Percentiles rank a stretch among this genome's conserved stretches.
Conservation (phyloP, 768 basidiomycete genomes). For the Mycena haematopus region DNA sequence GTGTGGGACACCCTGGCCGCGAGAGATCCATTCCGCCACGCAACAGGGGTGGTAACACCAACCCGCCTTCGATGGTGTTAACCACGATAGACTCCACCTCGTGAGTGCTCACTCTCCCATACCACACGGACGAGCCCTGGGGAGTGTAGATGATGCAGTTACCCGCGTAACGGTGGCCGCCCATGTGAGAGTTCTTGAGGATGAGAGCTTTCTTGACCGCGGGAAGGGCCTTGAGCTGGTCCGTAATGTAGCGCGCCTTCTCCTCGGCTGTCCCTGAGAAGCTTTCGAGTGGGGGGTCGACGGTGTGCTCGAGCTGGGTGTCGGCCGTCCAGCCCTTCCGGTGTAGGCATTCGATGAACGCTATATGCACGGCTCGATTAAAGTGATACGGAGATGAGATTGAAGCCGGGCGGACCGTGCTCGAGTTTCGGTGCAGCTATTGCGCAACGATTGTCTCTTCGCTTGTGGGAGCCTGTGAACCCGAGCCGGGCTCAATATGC, state of each 20-base stretch:
- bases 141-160: slow-evolving; percentile 76
- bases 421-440: slow-evolving; percentile 87
- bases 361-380: slow-evolving; percentile 40
- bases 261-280: slow-evolving; percentile 57
- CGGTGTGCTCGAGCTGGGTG: slow-evolving; percentile 66
- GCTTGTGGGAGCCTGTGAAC: slow-evolving; percentile 85
- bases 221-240: slow-evolving; percentile 58
- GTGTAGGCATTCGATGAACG: slow-evolving; percentile 68
- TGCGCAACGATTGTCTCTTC: slow-evolving; percentile 89
- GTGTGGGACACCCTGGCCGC: slow-evolving; percentile 66
- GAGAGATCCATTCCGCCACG: slow-evolving; percentile 86
- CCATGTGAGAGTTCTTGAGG: slow-evolving; percentile 87
- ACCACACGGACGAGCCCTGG: slow-evolving; percentile 87
- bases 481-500: slow-evolving; percentile 26
- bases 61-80: slow-evolving; percentile 86
- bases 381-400: not conserved
- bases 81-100: slow-evolving; percentile 86
- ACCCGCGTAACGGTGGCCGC: slow-evolving; percentile 92
- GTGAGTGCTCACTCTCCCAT: slow-evolving; percentile 91
- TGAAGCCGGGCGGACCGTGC: slow-evolving; percentile 56
- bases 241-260: slow-evolving; percentile 60
- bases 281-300: slow-evolving; percentile 67
- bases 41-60: slow-evolving; percentile 74
- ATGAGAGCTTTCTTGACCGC: slow-evolving; percentile 77
- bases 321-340: slow-evolving; percentile 76